Base-by-base conservation (phyloP, 768 basidiomycete genomes). In the Mycena olivaceomarginata region DNA sequence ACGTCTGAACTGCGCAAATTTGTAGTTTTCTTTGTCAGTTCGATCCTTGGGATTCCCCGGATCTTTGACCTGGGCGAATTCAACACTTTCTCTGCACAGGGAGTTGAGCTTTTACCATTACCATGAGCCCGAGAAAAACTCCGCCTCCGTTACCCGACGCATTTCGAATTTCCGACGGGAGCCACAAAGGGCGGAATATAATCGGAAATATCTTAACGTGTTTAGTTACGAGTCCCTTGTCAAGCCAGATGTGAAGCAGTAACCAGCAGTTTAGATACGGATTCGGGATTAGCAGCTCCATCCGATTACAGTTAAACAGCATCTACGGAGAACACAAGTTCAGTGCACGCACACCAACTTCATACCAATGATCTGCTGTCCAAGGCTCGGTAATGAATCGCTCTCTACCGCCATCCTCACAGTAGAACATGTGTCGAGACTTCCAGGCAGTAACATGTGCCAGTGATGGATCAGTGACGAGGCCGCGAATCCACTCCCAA, bases 101-200 rank as follows among this genome's bases (percentile, higher is more conserved):
- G 31, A 4, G 31, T 31, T 31, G 31, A 31, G 31, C 2, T 8
- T n/a, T 40, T 22, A 64, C 63, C 6, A 64, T 64, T n/a, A 64
- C n/a, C 67, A 69, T 59, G 22, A 43, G 59, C n/a, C 40, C 56
- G 15, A 69, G 5, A 2, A 69, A 11, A 2, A 69, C 67, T 4
- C 67, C 40, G 5, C 56, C 56, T 1, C 56, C 67, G 31, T 69
- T 69, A 1, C 67, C 67, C 3, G 67, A 69, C 12, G 40, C 67
- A 59, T 69, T 69, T 6, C 56, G 22, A 31, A 69, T 69, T 25
- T 43, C 41, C 0, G 20, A 40, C 4, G 40, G 56, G 8, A 46
- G 25, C 40, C 16, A 59, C 0, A 45, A 6, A 0, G 16, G 16
- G 2, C 57, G 56, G 12, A 18, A 1, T 9, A 70, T 18, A n/a